A percentile compares a stretch with the other conserved stretches of the same genome.
These are phyloP conservation scores for Magnolia sinica DNA, from an alignment of 164 flowering plant genomes.

Conservation along the genomic window DNA sequence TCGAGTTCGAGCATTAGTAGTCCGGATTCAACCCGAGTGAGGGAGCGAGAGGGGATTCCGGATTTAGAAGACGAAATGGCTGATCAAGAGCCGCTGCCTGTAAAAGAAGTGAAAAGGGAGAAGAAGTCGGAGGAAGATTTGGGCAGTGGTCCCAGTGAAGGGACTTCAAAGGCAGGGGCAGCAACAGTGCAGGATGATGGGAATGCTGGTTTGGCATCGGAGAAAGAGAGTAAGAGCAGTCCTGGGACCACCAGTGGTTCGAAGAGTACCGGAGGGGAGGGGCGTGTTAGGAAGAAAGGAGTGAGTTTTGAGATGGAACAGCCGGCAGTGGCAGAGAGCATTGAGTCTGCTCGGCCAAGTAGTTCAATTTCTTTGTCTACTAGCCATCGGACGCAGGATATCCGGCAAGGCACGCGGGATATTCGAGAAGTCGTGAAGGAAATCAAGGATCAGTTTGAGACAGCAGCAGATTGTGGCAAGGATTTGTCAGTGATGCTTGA, in stretches of 20 bases:
- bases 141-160: constrained; percentile 23
- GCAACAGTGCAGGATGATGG: constrained; percentile 21
- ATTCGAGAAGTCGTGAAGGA: constrained; percentile 76
- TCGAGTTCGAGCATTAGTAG: constrained; percentile 60
- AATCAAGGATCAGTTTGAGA: constrained; percentile 71
- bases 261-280: constrained; percentile 34
- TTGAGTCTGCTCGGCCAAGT: constrained; percentile 2
- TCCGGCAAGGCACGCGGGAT: constrained; percentile 53
- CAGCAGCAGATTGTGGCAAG: constrained; percentile 63
- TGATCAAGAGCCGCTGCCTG: constrained; percentile 32
- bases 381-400: neutral
- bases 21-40: constrained; percentile 81
- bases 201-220: constrained; percentile 8
- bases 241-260: constrained; percentile 31
- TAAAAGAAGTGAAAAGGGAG: constrained; percentile 28
- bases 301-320: constrained; percentile 16
- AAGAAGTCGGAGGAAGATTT: constrained; percentile 19
- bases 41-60: constrained; percentile 94
- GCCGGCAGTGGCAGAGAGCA: neutral
- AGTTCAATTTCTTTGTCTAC: neutral
- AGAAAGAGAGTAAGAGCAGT: constrained; percentile 31
- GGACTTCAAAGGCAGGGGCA: constrained; percentile 33
- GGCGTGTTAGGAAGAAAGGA: constrained; percentile 31
- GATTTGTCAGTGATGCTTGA: constrained; percentile 83
- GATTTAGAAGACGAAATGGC: constrained; percentile 84